phyloP scores from a whole-genome alignment of 495 filamentous ascomycete genomes.

The Hypomontagnella monticulosa region DNA sequence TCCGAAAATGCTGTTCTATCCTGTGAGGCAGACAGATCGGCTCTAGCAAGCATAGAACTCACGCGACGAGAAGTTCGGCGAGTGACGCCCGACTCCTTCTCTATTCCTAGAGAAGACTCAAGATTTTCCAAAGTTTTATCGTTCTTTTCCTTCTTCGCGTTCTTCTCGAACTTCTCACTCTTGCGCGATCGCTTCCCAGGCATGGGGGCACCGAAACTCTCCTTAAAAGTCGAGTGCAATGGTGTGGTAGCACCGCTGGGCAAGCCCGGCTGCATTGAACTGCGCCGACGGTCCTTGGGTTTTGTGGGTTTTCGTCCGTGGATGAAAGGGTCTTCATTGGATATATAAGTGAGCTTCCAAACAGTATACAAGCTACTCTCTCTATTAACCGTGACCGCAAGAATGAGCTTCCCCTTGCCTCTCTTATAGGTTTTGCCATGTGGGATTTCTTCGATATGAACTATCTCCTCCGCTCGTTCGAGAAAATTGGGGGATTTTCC shows the following conservation, averaged over 20 bases:
- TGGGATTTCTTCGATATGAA: conserved; percentile 68
- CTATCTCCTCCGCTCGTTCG: conserved; percentile 76
- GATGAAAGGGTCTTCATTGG: conserved; percentile 65
- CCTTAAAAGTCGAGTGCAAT: conserved; percentile 61
- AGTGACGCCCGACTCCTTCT: conserved; percentile 64
- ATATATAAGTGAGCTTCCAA: conserved; percentile 77
- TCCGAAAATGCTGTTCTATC: conserved; percentile 80
- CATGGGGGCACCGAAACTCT: conserved; percentile 59
- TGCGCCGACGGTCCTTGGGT: conserved; percentile 72
- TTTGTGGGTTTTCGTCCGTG: conserved; percentile 58
- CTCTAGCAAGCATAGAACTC: conserved; percentile 90
- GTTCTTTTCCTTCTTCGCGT: conserved; percentile 63
- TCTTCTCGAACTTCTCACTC: conserved; percentile 52
- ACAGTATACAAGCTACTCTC: conserved; percentile 77
- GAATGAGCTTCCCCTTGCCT: conserved; percentile 62
- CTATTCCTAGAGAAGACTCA: conserved; percentile 78
- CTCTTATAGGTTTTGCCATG: conserved; percentile 20
- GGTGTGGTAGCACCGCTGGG: conserved; percentile 85
- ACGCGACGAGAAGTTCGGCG: conserved; percentile 83
- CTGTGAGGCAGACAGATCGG: conserved; percentile 81
- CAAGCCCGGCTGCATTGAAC: conserved; percentile 82
- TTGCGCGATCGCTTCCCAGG: conserved; percentile 57
- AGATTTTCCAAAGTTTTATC: conserved; percentile 65
- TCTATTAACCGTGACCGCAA: conserved; percentile 84
- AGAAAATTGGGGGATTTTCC: conserved; percentile 54